phyloP scores from a whole-genome alignment of 768 basidiomycete genomes.

The Polyporus arcularius region DNA sequence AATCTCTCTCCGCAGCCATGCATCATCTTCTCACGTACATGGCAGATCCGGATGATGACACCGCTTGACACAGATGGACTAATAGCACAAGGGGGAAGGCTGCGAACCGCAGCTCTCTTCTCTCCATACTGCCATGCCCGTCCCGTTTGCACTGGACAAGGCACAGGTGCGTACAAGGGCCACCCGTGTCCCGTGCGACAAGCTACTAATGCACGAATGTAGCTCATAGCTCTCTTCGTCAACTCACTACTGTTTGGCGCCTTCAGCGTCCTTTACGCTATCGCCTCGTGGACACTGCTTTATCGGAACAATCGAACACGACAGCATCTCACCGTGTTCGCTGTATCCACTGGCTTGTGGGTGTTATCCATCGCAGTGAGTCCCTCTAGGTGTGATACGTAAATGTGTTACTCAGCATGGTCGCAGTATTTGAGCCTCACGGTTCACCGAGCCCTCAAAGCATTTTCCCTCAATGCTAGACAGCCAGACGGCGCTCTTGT shows the following conservation, averaged over 20 bases:
- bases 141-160: background rate
- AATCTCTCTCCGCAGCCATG: too few species aligned
- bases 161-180: background rate
- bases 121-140: too few species aligned
- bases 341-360: constrained; percentile 10
- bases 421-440: constrained; percentile 5
- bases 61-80: too few species aligned
- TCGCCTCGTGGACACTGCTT: constrained; percentile 15
- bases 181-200: background rate
- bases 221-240: constrained; percentile 18
- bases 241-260: constrained; percentile 16
- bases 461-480: constrained; percentile 3
- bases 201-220: background rate
- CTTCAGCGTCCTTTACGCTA: constrained; percentile 14
- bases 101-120: too few species aligned
- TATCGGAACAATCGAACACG: constrained; percentile 4
- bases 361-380: constrained; percentile 9
- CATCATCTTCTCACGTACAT: too few species aligned
- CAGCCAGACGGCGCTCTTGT: background rate
- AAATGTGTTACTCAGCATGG: background rate
- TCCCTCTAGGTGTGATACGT: background rate
- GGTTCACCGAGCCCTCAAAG: constrained; percentile 1
- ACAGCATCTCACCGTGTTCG: constrained; percentile 10
- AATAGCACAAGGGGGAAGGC: too few species aligned
- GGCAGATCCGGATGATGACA: too few species aligned